Base-by-base conservation (phyloP, 2,329 filamentous ascomycete species). In the Alternaria metachromatica region DNA sequence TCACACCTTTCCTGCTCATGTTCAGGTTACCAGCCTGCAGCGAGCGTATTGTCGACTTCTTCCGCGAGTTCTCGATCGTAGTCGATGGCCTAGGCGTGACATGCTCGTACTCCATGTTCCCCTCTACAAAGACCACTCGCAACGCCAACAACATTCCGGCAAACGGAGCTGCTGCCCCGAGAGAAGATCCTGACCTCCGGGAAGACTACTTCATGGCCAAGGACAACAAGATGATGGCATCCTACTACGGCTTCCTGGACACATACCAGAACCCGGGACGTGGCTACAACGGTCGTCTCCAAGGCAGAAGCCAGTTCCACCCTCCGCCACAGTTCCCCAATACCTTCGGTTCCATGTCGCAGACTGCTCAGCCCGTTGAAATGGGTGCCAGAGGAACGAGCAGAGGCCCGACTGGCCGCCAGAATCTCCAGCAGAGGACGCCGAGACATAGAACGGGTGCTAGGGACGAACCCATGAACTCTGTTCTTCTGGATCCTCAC, bases 201-300 rank as follows among this genome's bases (percentile, higher is more conserved):
- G 92, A 96, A 63, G 94, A 97, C 71, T 98, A 98, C 78, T 98
- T 96, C 76, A 90, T 93, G 21, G 93, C 94, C 10, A 97, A 97
- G 76, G 94, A 99, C 74, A 93, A 94, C 66, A 99, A 99, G 82
- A 97, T 99, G 93, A 90, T 96, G n/a, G 92, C 94, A 15, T 98
- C 95, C 0, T 96, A 97, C 77, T 94, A 96, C 74, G 94, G 94
- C 3, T 99, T 99, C 78, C 84, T 97, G 63, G 94, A 97, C 76
- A 94, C 97, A 71, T 99, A 99, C 70, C 82, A 63, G 60, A 78
- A 62, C 37, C 68, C 78, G 12, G 69, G 79, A 51, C 85, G 85
- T 60, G 70, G 68, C 56, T 60, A 55, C 33, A 63, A 60, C n/a
- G 50, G 60, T 10, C 60, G 60, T 13, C 50, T 60, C 8, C 60